phyloP scores from a whole-genome alignment of 345 rosid genomes.

The Aethionema arabicum region DNA sequence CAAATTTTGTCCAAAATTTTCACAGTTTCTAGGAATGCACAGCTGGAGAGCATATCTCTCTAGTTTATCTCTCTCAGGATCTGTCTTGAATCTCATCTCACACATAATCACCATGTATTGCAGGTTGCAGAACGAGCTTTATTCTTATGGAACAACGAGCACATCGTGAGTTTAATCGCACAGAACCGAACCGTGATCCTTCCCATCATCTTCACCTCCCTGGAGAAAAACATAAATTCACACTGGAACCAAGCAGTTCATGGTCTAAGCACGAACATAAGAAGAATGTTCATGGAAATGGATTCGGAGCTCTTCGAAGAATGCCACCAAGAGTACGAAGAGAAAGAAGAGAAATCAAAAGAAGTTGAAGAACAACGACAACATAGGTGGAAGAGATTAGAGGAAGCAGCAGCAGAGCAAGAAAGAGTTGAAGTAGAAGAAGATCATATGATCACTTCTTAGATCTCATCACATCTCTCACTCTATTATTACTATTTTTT shows the following conservation, averaged over 20 bases:
- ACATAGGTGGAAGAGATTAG: conserved; percentile 74
- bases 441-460: conserved; percentile 40
- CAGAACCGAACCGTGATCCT: conserved; percentile 64
- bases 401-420: conserved; percentile 58
- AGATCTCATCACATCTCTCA: conserved; percentile 1
- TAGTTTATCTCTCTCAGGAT: too few species aligned
- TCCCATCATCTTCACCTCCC: conserved; percentile 67
- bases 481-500: conserved; percentile 18
- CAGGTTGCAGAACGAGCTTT: conserved; percentile 92
- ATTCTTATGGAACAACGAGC: conserved; percentile 94
- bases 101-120: conserved; percentile 21
- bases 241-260: conserved; percentile 94
- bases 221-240: conserved; percentile 69
- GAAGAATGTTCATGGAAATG: conserved; percentile 88
- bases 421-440: conserved; percentile 50
- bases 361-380: conserved; percentile 71
- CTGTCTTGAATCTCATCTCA: not conserved
- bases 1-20: not conserved
- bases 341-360: conserved; percentile 56
- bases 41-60: not conserved
- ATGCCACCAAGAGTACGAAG: conserved; percentile 62
- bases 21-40: not conserved
- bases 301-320: conserved; percentile 74
- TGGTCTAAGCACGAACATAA: conserved; percentile 70
- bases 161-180: conserved; percentile 69